Conservation (phyloP, 2,329 filamentous ascomycete genomes). For the Arthrocladium fulminans region DNA sequence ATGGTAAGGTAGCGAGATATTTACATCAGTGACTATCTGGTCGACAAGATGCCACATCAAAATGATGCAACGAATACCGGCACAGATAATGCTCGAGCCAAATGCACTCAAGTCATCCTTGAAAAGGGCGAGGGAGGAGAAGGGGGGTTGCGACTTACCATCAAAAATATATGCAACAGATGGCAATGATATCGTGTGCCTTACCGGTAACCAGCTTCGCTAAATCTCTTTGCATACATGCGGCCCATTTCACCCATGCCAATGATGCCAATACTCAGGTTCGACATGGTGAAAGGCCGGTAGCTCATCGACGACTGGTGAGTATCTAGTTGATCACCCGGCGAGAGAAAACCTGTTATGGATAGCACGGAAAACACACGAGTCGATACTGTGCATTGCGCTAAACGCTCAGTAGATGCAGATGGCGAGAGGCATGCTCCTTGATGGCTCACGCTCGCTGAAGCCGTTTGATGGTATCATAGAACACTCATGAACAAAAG, state of each 20-base stretch:
- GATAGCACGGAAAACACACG: too few relatives aligned
- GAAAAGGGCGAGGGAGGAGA: slow-evolving; percentile 17
- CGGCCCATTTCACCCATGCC: slow-evolving; percentile 99
- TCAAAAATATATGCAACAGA: slow-evolving; percentile 18
- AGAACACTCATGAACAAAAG: too few relatives aligned
- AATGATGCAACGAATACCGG: slow-evolving; percentile 58
- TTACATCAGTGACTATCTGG: slow-evolving; percentile 92
- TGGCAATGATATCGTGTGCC: slow-evolving; percentile 4
- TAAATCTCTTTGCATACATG: slow-evolving; percentile 89
- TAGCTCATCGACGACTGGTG: too few relatives aligned
- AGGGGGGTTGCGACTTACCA: slow-evolving; percentile 29
- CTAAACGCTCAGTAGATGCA: too few relatives aligned
- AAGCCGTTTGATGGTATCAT: too few relatives aligned
- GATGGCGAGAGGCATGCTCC: too few relatives aligned
- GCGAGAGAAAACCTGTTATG: too few relatives aligned
- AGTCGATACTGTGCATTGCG: too few relatives aligned
- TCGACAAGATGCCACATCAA: slow-evolving; percentile 54
- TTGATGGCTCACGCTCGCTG: too few relatives aligned
- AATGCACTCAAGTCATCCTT: slow-evolving; percentile 99
- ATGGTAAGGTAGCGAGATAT: slow-evolving; percentile 96
- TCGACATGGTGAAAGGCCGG: slow-evolving; percentile 44
- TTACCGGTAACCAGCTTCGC: slow-evolving; percentile 93
- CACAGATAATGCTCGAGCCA: slow-evolving; percentile 92
- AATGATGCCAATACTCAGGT: slow-evolving; percentile 82
- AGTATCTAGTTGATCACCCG: too few relatives aligned